Conservation (phyloP, 2,329 filamentous ascomycete genomes). For the Cordyceps cateniannulata region DNA sequence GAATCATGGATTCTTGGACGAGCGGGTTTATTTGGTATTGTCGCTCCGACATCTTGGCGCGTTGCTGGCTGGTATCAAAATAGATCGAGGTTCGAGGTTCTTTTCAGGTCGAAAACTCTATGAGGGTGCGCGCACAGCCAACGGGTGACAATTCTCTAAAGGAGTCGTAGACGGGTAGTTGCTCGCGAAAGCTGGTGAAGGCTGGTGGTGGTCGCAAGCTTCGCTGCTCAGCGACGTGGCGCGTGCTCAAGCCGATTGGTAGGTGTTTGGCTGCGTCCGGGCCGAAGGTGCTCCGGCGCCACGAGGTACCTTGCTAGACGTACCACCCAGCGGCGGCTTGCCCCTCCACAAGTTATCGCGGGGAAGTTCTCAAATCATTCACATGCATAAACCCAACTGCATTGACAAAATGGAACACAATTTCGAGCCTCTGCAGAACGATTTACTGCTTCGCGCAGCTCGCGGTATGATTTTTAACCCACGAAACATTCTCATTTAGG, state of each 20-base stretch:
- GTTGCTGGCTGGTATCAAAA: neutral
- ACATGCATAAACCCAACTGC: neutral
- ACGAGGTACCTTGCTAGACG: neutral
- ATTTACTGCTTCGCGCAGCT: constrained; percentile 83
- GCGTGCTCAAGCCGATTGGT: neutral
- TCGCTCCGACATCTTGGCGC: constrained; percentile 58
- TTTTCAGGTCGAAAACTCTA: neutral
- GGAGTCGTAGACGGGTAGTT: neutral
- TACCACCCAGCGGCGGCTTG: neutral
- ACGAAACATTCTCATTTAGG: constrained; percentile 16
- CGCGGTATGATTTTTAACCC: constrained; percentile 54
- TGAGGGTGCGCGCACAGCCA: neutral
- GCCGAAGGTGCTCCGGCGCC: constrained; percentile 9
- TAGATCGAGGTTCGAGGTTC: too few species aligned
- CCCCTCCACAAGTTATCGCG: constrained; percentile 1
- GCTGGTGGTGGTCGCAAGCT: too few species aligned
- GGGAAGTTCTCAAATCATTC: constrained; percentile 1
- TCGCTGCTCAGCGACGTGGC: neutral
- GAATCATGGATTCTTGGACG: constrained; percentile 70
- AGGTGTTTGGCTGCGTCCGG: neutral
- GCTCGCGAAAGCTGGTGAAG: neutral
- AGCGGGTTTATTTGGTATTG: constrained; percentile 70
- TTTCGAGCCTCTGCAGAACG: constrained; percentile 86
- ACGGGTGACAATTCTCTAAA: neutral
- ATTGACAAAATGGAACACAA: constrained; percentile 50